These are phyloP conservation scores for Dysphania ambrosioides DNA, from an alignment of 148 eudicot species.

Conservation along the genomic window DNA sequence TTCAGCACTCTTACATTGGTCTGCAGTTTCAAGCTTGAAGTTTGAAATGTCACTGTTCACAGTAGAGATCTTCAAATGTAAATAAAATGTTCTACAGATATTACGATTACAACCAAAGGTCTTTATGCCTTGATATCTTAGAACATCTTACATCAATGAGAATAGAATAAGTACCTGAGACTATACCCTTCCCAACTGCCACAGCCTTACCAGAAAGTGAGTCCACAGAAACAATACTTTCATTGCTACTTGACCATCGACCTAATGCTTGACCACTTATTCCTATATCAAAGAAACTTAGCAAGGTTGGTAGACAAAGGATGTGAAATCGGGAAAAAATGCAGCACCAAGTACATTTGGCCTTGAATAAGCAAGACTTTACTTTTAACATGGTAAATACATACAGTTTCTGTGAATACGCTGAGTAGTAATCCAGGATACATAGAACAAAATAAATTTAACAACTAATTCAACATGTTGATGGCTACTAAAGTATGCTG, in stretches of 20 bases:
- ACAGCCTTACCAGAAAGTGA: constrained; percentile 63
- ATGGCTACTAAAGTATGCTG: too few species aligned
- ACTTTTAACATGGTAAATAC: too few species aligned
- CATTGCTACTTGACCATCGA: constrained; percentile 61
- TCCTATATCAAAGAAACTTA: constrained; percentile 36
- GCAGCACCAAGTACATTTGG: not conserved
- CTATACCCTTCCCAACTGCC: constrained; percentile 64
- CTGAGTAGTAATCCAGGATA: not conserved
- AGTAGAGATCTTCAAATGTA: not conserved
- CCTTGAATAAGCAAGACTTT: not conserved
- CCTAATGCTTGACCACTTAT: constrained; percentile 46
- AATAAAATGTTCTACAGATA: not conserved
- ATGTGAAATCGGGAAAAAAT: not conserved
- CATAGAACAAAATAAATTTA: not conserved
- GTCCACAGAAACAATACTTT: constrained; percentile 55
- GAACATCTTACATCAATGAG: not conserved
- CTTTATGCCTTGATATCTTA: not conserved
- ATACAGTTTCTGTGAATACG: not conserved
- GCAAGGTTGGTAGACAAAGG: not conserved
- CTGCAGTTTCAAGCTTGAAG: constrained; percentile 52
- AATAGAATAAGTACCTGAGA: constrained; percentile 37
- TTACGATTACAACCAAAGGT: not conserved
- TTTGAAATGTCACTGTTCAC: constrained; percentile 49
- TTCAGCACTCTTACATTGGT: constrained; percentile 61
- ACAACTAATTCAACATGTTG: not conserved